Base-by-base conservation (phyloP, 2,329 filamentous ascomycete genomes). In the Diaporthe caulivora region DNA sequence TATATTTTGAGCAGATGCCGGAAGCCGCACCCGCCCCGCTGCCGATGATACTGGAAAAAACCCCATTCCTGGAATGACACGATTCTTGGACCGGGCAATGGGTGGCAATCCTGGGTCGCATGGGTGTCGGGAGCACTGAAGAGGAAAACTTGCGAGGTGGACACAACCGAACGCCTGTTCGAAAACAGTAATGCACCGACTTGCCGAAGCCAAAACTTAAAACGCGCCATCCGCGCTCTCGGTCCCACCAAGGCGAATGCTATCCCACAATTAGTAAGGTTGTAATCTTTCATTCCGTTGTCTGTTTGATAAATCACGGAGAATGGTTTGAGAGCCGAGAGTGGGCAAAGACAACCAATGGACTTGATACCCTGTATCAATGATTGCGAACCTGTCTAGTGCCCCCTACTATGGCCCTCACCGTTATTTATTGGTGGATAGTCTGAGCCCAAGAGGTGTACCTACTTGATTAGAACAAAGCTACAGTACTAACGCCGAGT, bases 101-200 rank as follows among this genome's bases (percentile, higher is more conserved):
- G 29, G 5, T 42, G n/a, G 15, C 37, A 21, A 4, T 21, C 26
- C 26, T 24, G n/a, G 13, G 3, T 26, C 24, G 37, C 10, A 2
- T 31, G 34, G 34, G 15, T 9, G n/a, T 21, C 57, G 62, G 62
- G n/a, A 21, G 15, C 29, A 53, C 62, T 31, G 62, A 67, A 67
- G 13, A 21, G 62, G 62, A 26, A 67, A 53, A 7, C 11, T 9
- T 40, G 47, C 62, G 62, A 67, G 57, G 37, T 24, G 34, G 34
- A 26, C 21, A 29, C 13, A 60, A 21, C 17, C 44, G 47, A 40
- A 31, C 26, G 29, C 44, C 10, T 26, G 47, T 53, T 53, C 62
- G 31, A 67, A 67, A 67, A 29, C 31, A 51, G 62, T 3, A 67
- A 53, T 67, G 2, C n/a, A 21, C 62, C 62, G 62, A 67, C n/a